Evolutionary conservation across 208 protist species (phyloP).

Genomic region (Crithidia fasciculata): DNA sequence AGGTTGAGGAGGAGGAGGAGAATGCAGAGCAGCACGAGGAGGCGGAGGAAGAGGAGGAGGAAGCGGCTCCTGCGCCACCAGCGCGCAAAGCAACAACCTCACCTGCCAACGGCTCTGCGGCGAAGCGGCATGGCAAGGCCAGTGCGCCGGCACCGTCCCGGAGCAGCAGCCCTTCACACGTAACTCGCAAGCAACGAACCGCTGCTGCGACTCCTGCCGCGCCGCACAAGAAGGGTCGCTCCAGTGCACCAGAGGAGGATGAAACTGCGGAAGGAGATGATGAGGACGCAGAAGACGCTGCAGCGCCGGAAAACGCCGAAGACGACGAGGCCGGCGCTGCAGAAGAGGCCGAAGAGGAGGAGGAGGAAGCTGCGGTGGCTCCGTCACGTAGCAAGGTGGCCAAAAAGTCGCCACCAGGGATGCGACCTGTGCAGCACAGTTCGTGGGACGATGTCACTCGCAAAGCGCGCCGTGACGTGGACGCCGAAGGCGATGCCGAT

Average conservation of each 20-base stretch:
- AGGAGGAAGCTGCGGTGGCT: background rate
- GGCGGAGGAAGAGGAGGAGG: slow-evolving; percentile 29
- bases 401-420: slow-evolving; percentile 19
- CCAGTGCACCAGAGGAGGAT: slow-evolving; percentile 7
- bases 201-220: background rate
- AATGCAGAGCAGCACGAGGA: slow-evolving; percentile 10
- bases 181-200: slow-evolving; percentile 5
- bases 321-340: background rate
- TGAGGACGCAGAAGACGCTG: slow-evolving; percentile 10
- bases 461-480: slow-evolving; percentile 24
- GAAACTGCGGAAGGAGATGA: slow-evolving; percentile 16
- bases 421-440: slow-evolving; percentile 53
- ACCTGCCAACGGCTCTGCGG: background rate
- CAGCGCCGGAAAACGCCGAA: background rate
- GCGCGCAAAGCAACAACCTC: slow-evolving; percentile 10
- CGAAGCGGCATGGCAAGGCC: slow-evolving; percentile 8
- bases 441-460: slow-evolving; percentile 52
- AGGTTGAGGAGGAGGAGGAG: slow-evolving; percentile 20
- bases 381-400: background rate
- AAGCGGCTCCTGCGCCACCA: slow-evolving; percentile 12
- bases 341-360: background rate
- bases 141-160: background rate
- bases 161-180: background rate
- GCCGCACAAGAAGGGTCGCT: slow-evolving; percentile 5
- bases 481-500: slow-evolving; percentile 21